phyloP scores from a whole-genome alignment of 2,329 filamentous ascomycete species.

The Botrytis pseudocinerea region DNA sequence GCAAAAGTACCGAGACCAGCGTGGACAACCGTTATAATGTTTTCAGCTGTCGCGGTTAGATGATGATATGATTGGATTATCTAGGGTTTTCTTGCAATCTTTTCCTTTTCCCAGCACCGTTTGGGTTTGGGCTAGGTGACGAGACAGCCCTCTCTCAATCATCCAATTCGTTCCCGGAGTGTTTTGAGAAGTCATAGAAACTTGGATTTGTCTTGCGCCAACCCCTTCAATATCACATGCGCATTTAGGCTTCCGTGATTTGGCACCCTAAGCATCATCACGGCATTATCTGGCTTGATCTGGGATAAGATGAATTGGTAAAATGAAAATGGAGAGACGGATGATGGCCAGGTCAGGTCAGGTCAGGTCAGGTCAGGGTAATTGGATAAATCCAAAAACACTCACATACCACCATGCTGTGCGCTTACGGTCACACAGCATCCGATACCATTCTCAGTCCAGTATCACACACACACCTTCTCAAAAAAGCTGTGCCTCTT shows the following conservation, averaged over 20 bases:
- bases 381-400: conserved; percentile 15
- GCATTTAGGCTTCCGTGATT: conserved; percentile 6
- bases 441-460: not conserved
- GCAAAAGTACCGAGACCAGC: not conserved
- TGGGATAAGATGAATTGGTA: not conserved
- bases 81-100: not conserved
- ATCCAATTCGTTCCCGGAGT: not conserved
- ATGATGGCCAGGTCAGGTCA: not conserved
- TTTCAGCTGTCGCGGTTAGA: conserved; percentile 18
- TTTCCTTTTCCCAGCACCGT: not conserved
- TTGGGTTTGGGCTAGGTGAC: conserved; percentile 7
- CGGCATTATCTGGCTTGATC: not conserved
- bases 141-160: not conserved
- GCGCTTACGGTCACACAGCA: conserved; percentile 9
- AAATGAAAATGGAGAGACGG: not conserved
- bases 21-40: not conserved
- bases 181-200: not conserved
- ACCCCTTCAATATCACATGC: conserved; percentile 6
- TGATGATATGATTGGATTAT: conserved; percentile 10
- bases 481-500: not conserved
- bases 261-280: conserved; percentile 3
- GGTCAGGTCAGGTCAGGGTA: not conserved
- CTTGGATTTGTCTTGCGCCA: conserved; percentile 5
- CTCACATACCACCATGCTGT: not conserved
- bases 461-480: not conserved